Evolutionary conservation across 306 rosid genomes (phyloP), one percentile per base, ranked within the genome.

Genomic region (Vigna reflexopilosa): DNA sequence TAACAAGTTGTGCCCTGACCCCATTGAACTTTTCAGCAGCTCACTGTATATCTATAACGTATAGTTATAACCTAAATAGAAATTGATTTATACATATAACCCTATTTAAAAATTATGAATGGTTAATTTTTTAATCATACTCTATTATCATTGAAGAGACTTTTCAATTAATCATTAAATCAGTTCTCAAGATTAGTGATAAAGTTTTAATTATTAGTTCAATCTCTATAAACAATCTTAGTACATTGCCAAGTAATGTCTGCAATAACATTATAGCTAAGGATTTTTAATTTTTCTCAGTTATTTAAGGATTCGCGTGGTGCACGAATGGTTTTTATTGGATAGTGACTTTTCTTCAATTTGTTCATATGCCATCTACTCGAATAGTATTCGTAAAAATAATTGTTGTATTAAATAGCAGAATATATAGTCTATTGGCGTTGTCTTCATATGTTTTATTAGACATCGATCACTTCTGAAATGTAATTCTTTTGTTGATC

Each of bases 191-290:
- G 4, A 30, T 30, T 26, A 26, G 28, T 26, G 28, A 26, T 26
- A 2, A 26, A 2, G 28, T 26, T 26, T 26, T 26, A 26, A 26
- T 26, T 26, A 26, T 26, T 26, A 26, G 28, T 26, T 26, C 28
- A 26, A 26, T 26, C 28, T 26, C 28, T 26, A 3, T 26, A 26
- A 26, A 26, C 28, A 20, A 20, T 20, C 22, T 20, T 20, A 20
- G 22, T 20, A 20, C 22, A 26, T 26, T 26, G 3, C 28, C 30
- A 30, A 50, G 63, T 11, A 10, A 34, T 17, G 63, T 32, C 42
- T 28, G 67, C 67, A 30, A 32, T 32, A 32, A 61, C 67, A 61
- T 61, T 32, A 55, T 56, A 24, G 15, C 28, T 64, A 22, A 64
- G 15, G 28, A 66, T 42, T 64, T 66, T 10, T 19, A 67, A 42